A percentile compares a stretch with the other conserved stretches of the same genome.
These are phyloP conservation scores for Porphyrellus cyaneotinctus DNA, from an alignment of 768 basidiomycete genomes.

Conservation along the genomic window DNA sequence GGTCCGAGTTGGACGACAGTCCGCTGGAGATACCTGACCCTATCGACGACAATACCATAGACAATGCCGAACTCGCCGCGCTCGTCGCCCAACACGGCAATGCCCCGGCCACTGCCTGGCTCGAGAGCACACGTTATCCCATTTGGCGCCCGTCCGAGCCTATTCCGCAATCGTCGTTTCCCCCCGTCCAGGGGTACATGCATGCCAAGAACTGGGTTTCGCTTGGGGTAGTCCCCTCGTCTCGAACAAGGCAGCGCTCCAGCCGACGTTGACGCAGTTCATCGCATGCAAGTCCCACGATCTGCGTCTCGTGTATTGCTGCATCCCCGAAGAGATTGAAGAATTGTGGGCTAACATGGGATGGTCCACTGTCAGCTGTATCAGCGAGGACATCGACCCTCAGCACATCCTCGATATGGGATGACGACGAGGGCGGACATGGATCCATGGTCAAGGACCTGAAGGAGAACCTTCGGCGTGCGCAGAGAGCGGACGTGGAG, in stretches of 20 bases:
- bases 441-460: conserved; percentile 50
- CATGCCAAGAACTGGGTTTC: conserved; percentile 49
- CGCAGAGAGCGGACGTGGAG: conserved; percentile 51
- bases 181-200: conserved; percentile 59
- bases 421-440: conserved; percentile 34
- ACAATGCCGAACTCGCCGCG: conserved; percentile 35
- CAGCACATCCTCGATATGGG: conserved; percentile 41
- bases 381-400: conserved; percentile 58
- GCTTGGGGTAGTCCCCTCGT: conserved; percentile 65
- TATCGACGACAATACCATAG: conserved; percentile 2
- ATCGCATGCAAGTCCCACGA: conserved; percentile 40
- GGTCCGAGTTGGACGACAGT: not conserved
- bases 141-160: conserved; percentile 40
- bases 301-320: conserved; percentile 56
- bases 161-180: conserved; percentile 35
- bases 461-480: conserved; percentile 57
- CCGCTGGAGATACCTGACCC: conserved; percentile 9
- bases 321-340: conserved; percentile 51
- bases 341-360: conserved; percentile 46
- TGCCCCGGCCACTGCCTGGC: conserved; percentile 66
- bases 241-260: conserved; percentile 35
- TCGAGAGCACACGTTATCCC: conserved; percentile 53
- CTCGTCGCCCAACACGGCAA: conserved; percentile 66
- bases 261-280: conserved; percentile 38
- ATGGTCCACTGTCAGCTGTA: conserved; percentile 60